Evolutionary conservation across 2,329 filamentous ascomycete genomes (phyloP).

Genomic region (Colletotrichum caudatum): DNA sequence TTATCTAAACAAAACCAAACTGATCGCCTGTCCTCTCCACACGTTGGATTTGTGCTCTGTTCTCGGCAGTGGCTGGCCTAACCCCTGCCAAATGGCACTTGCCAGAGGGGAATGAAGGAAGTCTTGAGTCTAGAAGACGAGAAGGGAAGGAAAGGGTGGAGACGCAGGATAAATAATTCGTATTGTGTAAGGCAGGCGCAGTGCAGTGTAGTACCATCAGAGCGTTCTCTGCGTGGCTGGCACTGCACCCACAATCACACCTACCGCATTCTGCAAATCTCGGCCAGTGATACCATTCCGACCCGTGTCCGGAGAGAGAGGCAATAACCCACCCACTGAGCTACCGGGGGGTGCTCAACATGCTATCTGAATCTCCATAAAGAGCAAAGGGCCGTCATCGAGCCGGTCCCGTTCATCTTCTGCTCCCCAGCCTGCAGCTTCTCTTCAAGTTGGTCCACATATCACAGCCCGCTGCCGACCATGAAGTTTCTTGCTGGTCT

Average conservation of each 20-base stretch:
- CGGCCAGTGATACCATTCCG: constrained; percentile 14
- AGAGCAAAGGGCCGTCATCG: neutral
- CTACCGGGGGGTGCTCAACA: too few relatives aligned
- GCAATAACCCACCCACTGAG: rapidly evolving
- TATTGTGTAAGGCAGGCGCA: too few relatives aligned
- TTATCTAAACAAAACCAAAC: neutral
- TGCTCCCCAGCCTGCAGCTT: neutral
- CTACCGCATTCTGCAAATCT: constrained; percentile 38
- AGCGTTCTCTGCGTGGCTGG: neutral
- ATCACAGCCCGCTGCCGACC: neutral
- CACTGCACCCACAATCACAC: constrained; percentile 34
- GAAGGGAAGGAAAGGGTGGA: neutral
- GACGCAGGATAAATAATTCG: neutral
- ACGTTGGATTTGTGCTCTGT: neutral
- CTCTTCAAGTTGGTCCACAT: too few relatives aligned
- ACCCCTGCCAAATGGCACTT: neutral
- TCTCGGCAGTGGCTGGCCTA: constrained; percentile 24
- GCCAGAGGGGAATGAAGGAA: too few relatives aligned
- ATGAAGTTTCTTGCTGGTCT: constrained; percentile 40
- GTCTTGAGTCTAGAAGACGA: too few relatives aligned
- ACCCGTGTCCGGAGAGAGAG: neutral
- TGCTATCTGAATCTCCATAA: constrained; percentile 12
- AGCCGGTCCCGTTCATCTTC: neutral
- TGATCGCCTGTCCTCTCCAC: neutral
- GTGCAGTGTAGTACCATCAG: neutral